phyloP scores from a whole-genome alignment of 2,329 filamentous ascomycete genomes.

The Penicillium brevicompactum region DNA sequence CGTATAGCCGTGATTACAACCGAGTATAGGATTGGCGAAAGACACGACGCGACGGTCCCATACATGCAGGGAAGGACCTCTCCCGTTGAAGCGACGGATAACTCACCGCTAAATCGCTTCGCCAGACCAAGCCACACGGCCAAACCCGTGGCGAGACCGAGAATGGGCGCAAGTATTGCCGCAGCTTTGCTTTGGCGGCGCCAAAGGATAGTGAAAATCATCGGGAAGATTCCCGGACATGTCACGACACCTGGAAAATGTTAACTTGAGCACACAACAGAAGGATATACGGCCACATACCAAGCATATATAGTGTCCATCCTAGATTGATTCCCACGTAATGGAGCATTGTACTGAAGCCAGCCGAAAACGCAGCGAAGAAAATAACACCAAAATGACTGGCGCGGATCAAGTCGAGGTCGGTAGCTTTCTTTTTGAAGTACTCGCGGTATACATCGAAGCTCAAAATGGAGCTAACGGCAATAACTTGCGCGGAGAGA shows the following conservation, averaged over 20 bases:
- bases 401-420: constrained; percentile 54
- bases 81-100: constrained; percentile 53
- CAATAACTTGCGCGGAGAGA: constrained; percentile 55
- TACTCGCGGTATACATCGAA: constrained; percentile 59
- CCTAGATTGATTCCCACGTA: constrained; percentile 58
- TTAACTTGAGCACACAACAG: neutral
- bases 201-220: constrained; percentile 57
- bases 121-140: constrained; percentile 57
- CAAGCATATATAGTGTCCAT: constrained; percentile 59
- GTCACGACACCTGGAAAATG: constrained; percentile 48
- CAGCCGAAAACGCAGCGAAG: constrained; percentile 55
- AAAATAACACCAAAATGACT: constrained; percentile 57
- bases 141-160: constrained; percentile 55
- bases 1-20: constrained; percentile 50
- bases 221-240: constrained; percentile 58
- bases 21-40: constrained; percentile 56
- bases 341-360: constrained; percentile 56
- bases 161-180: constrained; percentile 53
- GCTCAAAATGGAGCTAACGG: constrained; percentile 56
- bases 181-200: constrained; percentile 52
- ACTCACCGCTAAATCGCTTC: constrained; percentile 48
- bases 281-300: constrained; percentile 16
- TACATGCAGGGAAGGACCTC: constrained; percentile 55
- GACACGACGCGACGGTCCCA: constrained; percentile 55
- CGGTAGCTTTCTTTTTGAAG: constrained; percentile 49